Evolutionary conservation across 345 rosid species (phyloP), one percentile per base, ranked within the genome.

Genomic region (Stellera chamaejasme): DNA sequence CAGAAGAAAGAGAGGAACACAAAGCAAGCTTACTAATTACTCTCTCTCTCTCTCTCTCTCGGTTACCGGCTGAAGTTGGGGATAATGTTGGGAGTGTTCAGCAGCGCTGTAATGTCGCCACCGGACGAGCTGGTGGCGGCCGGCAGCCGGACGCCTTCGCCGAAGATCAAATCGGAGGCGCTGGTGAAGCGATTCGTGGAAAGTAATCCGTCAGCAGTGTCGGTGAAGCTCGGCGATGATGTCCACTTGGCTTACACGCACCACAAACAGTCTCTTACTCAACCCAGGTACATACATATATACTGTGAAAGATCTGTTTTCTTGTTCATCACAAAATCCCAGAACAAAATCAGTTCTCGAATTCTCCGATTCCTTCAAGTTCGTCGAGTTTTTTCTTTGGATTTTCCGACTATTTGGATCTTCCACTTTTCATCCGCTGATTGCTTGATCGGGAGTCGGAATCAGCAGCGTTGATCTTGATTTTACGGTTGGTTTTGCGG

Each of bases 71-170:
- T 47, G 1, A 14, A 39, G 45, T 27, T 10, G 50, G 61, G 66
- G 55, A 49, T 42, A 32, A 92, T 92, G 98, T 77, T 92, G 79
- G 98, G 98, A 59, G 82, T 88, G 7, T 88, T 92, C 62, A 86
- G 95, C 76, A 69, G 95, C 71, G 66, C 79, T 25, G 68, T 92
- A 47, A 71, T 92, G 48, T 79, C 96, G 0, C 88, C 88, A n/a
- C 98, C 98, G 57, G 96, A 84, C 32, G 98, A 92, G 71, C 84
- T 92, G 60, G 96, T 92, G 65, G 96, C 93, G 0, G 98, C 98
- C 36, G 98, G 98, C 19, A 65, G 85, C 73, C 71, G 98, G 64
- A 92, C 98, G 10, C 96, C 96, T 28, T 92, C 98, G 3, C 98
- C 96, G 39, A 88, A 92, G 71, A 84, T 63, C 47, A 69, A 82